Base-by-base conservation (phyloP, 2,329 filamentous ascomycete species). In the Trichophyton verrucosum region DNA sequence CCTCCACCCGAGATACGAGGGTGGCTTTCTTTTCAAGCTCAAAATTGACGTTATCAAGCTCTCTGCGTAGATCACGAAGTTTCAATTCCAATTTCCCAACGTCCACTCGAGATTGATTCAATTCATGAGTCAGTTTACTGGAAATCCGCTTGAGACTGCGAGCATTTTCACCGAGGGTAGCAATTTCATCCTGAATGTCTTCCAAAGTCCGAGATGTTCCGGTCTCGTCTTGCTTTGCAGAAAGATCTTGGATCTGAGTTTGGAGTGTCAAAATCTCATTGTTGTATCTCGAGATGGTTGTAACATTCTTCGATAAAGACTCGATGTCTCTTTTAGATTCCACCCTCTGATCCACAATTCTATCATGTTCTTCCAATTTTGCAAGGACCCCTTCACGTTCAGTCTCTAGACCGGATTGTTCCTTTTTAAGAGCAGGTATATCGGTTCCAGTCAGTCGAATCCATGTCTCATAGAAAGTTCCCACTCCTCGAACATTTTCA, bases 21-120 rank as follows among this genome's bases (percentile, higher is more conserved):
- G 82, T 81, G 44, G 82, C 80, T 76, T 91, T 96, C 74, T 89
- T 90, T 71, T 95, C 90, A 27, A 97, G 78, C 67, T 91, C 85
- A 62, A 87, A 86, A 56, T 82, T 80, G 1, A 87, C 84, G 59
- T 82, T 82, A 66, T 81, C 86, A 58, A 96, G 79, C 65, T 87
- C 87, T 69, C 86, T 87, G 63, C 81, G 83, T 46, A 88, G 77
- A 72, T 95, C 88, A 68, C 88, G 86, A 62, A 85, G 81, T 69
- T 94, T 86, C 3, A 94, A 79, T 73, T 96, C 90, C 27, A 95
- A 77, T 15, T 79, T 77, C 64, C 81, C 87, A 60, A 94, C 81
- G 40, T 83, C 78, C 64, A 84, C 83, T 61, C 85, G 85, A 60
- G 84, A 81, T 44, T 87, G 84, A 65, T 96, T 88, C 65, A 83